phyloP scores from a whole-genome alignment of 345 rosid species.

The Camelina laxa region DNA sequence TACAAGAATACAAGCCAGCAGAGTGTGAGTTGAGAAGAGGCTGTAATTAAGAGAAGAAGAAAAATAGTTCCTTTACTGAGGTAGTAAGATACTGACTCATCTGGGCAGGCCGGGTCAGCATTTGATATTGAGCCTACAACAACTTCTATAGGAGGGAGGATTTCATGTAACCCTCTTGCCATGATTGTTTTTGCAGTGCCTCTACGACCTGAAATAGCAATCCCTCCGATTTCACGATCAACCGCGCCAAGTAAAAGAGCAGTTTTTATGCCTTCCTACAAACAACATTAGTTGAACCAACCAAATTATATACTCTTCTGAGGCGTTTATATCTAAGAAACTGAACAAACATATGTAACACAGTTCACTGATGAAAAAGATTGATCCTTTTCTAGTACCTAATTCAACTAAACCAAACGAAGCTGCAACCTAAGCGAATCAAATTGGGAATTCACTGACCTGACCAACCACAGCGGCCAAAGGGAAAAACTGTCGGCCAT shows the following conservation, averaged over 20 bases:
- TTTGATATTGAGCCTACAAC: conserved; percentile 82
- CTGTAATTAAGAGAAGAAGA: not conserved
- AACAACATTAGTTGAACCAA: not conserved
- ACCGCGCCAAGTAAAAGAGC: conserved; percentile 93
- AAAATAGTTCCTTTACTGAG: not conserved
- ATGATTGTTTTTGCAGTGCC: conserved; percentile 95
- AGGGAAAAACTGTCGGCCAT: conserved; percentile 83
- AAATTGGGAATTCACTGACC: conserved; percentile 49
- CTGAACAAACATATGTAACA: not conserved
- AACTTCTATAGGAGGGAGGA: conserved; percentile 93
- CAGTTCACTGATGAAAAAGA: not conserved
- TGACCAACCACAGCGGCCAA: conserved; percentile 95
- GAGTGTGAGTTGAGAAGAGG: not conserved
- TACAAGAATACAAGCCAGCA: conserved; percentile 44
- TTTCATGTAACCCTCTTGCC: conserved; percentile 93
- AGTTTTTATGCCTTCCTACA: conserved; percentile 91
- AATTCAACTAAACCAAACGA: conserved; percentile 1
- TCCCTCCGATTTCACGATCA: conserved; percentile 94
- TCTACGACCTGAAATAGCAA: conserved; percentile 86
- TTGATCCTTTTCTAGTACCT: not conserved
- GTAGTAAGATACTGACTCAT: conserved; percentile 61
- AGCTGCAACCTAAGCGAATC: not conserved
- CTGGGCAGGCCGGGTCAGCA: conserved; percentile 83
- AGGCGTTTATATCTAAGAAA: not conserved
- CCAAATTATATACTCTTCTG: not conserved